Evolutionary conservation across 2,329 filamentous ascomycete genomes (phyloP), one percentile per base, ranked within the genome.

Genomic region (Ophiocordyceps camponoti-leonardi): DNA sequence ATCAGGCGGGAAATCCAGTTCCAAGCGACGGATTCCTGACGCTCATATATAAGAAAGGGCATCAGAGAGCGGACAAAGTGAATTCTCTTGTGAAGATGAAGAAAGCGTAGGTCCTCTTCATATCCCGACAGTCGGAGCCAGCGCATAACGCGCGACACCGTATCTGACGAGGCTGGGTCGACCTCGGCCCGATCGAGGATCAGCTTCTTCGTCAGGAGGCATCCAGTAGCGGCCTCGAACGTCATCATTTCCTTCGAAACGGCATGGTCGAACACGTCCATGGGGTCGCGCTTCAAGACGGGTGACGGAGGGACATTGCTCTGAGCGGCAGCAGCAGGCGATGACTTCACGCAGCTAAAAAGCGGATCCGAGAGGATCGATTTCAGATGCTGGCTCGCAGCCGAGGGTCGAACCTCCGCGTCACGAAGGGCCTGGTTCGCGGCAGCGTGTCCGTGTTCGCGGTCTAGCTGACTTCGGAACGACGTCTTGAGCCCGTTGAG

Each of bases 181-280:
- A 52, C 28, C 41, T 51, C 45, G 12, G 52, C 51, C 16, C 41
- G 22, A 12, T 11, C 49, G 53, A 51, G 39, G 53, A 71, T 60
- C 19, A 67, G 62, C 37, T 60, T 58, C 51, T 75, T 68, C 16
- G 68, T 65, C 28, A 66, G 58, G 45, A 79, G 61, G 48, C 73
- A 76, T 13, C 75, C 75, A 1, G 67, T 67, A 0, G 75, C 75
- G 1, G 71, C 66, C 37, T 63, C 61, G 1, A 67, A 54, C 4
- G 66, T 77, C 74, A 79, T 76, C 51, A 78, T 63, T 35, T 73
- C 73, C 53, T 64, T 67, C 13, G 70, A 65, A 2, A 73, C 72
- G 18, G 73, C 75, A 47, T 67, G 64, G 49, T 75, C 67, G 48
- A 79, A 79, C 4, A 77, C 65, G 37, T 71, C 64, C 61, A 74